Conservation (phyloP, 371 early-diverging fungal genomes). For the Nematocida sp. region DNA sequence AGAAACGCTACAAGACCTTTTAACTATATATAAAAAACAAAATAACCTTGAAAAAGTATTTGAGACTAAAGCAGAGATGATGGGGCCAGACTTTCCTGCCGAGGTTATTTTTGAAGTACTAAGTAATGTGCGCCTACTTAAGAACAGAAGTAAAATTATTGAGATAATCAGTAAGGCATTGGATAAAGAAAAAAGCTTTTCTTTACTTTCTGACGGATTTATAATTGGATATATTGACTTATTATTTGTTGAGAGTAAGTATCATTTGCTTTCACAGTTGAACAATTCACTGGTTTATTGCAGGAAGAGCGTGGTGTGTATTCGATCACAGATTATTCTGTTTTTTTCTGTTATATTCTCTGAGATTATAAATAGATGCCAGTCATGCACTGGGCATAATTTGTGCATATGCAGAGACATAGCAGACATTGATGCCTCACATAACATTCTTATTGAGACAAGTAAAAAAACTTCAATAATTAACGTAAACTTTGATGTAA, state of each 20-base stretch:
- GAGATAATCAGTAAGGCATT: conserved; percentile 10
- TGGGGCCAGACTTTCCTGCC: conserved; percentile 36
- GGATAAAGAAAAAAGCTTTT: conserved; percentile 23
- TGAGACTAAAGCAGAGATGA: conserved; percentile 56
- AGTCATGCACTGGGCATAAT: not conserved
- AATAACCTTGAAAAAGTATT: conserved; percentile 61
- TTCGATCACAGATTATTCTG: conserved; percentile 31
- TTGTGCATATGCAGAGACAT: conserved; percentile 42
- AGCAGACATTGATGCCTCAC: conserved; percentile 11
- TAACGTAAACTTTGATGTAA: not conserved
- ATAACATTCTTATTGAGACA: conserved; percentile 29
- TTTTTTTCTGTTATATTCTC: conserved; percentile 21
- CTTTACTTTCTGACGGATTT: conserved; percentile 1
- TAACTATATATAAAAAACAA: conserved; percentile 53
- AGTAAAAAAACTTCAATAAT: conserved; percentile 35
- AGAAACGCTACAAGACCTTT: conserved; percentile 58
- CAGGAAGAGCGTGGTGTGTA: not conserved
- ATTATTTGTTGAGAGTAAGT: conserved; percentile 31
- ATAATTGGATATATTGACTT: conserved; percentile 48
- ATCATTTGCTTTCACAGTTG: conserved; percentile 8
- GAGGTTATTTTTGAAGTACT: conserved; percentile 50
- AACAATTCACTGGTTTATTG: conserved; percentile 38
- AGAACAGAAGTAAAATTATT: conserved; percentile 38
- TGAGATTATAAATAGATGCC: conserved; percentile 27
- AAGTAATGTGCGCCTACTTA: conserved; percentile 29